Conservation (phyloP, 1,284 basidiomycete species). For the Cutaneotrichosporon cutaneum region DNA sequence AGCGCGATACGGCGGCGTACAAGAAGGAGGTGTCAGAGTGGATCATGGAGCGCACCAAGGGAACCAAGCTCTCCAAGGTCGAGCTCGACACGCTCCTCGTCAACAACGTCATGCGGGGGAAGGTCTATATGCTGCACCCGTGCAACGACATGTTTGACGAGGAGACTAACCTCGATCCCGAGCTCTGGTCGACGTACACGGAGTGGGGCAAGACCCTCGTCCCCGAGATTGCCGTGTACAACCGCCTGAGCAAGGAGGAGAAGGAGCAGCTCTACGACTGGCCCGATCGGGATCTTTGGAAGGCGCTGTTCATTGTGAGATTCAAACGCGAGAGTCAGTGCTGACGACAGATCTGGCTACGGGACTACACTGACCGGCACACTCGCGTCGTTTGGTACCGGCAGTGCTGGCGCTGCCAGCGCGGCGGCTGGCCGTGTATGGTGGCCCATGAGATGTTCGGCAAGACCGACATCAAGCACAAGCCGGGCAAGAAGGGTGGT, state of each 20-base stretch:
- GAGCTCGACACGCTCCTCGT: background rate
- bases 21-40: background rate
- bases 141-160: background rate
- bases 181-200: background rate
- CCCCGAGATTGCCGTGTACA: background rate
- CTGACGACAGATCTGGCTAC: constrained; percentile 4
- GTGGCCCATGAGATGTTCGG: background rate
- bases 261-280: background rate
- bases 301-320: background rate
- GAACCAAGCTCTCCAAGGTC: background rate
- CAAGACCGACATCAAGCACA: background rate
- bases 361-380: background rate
- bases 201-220: background rate
- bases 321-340: background rate
- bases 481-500: background rate
- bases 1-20: background rate
- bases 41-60: background rate
- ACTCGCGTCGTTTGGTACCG: background rate
- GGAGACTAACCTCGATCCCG: constrained; percentile 4
- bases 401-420: background rate
- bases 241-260: background rate
- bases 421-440: background rate
- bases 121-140: background rate
- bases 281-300: background rate
- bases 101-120: background rate